Percentiles rank a stretch among this genome's conserved stretches.
Conservation (phyloP, 805 yeast genomes). For the Saturnispora dispora region DNA sequence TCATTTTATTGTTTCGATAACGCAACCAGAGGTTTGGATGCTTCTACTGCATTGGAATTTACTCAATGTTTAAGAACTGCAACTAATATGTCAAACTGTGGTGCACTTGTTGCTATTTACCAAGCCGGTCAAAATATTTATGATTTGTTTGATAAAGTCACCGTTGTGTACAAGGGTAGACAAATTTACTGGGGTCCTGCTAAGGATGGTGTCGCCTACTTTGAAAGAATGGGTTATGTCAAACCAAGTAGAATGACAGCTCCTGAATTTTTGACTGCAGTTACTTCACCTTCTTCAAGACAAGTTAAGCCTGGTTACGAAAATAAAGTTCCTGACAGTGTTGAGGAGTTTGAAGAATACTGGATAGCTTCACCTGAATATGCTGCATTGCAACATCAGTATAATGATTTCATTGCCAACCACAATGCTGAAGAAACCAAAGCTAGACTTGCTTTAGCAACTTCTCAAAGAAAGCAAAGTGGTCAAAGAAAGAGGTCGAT, state of each 20-base stretch:
- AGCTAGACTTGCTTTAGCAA: slow-evolving; percentile 35
- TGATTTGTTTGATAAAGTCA: slow-evolving; percentile 50
- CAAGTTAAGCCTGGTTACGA: slow-evolving; percentile 42
- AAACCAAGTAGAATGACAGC: slow-evolving; percentile 63
- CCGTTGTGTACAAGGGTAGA: slow-evolving; percentile 50
- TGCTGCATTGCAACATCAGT: slow-evolving; percentile 28
- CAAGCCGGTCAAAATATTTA: slow-evolving; percentile 62
- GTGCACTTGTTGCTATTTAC: slow-evolving; percentile 57
- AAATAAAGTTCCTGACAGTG: slow-evolving; percentile 44
- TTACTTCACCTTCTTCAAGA: slow-evolving; percentile 58
- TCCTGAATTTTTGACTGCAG: slow-evolving; percentile 59
- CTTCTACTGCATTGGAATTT: slow-evolving; percentile 61
- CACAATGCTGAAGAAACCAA: slow-evolving; percentile 33
- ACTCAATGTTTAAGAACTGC: slow-evolving; percentile 52
- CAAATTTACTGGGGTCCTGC: slow-evolving; percentile 56
- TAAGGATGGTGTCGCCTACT: slow-evolving; percentile 43
- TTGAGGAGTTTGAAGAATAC: slow-evolving; percentile 47
- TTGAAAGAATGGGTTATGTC: slow-evolving; percentile 51
- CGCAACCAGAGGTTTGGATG: slow-evolving; percentile 62
- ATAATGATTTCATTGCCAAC: slow-evolving; percentile 31
- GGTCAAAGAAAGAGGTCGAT: slow-evolving; percentile 30
- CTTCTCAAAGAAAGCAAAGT: slow-evolving; percentile 30
- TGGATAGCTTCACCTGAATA: slow-evolving; percentile 53
- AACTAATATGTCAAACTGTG: slow-evolving; percentile 46
- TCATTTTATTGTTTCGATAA: slow-evolving; percentile 57